A percentile compares a stretch with the other conserved stretches of the same genome.
phyloP scores from a whole-genome alignment of 768 basidiomycete genomes.

The Lactarius tabidus region DNA sequence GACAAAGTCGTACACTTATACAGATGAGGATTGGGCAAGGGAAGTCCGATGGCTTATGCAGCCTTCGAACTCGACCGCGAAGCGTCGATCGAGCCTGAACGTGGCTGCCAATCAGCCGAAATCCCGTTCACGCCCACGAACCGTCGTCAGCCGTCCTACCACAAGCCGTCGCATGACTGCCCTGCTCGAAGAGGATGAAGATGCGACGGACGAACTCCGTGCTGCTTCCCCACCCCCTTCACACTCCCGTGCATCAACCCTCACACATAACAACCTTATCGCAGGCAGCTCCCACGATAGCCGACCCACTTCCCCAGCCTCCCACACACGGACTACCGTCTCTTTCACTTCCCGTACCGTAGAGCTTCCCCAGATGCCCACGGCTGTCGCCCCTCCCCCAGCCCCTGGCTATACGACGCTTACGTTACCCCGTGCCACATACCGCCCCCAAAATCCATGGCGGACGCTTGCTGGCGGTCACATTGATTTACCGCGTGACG shows the following conservation, averaged over 20 bases:
- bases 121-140: conserved; percentile 24
- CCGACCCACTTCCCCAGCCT: conserved; percentile 9
- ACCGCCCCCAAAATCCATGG: conserved; percentile 37
- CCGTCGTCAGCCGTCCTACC: conserved; percentile 25
- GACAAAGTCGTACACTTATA: conserved; percentile 35
- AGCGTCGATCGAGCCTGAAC: conserved; percentile 14
- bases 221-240: neutral
- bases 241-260: conserved; percentile 18
- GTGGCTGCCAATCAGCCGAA: conserved; percentile 7
- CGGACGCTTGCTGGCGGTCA: conserved; percentile 41
- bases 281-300: conserved; percentile 7
- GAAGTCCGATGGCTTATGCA: conserved; percentile 62
- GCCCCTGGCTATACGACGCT: conserved; percentile 39
- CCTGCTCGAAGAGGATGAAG: conserved; percentile 39
- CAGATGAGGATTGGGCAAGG: conserved; percentile 61
- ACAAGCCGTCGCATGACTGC: conserved; percentile 36
- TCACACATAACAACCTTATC: conserved; percentile 6
- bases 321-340: conserved; percentile 14
- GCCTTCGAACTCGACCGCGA: conserved; percentile 29
- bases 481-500: conserved; percentile 70
- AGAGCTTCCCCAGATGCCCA: conserved; percentile 34
- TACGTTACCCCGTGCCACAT: conserved; percentile 43
- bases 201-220: conserved; percentile 28
- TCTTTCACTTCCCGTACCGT: conserved; percentile 26
- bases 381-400: conserved; percentile 20